Base-by-base conservation (phyloP, 495 filamentous ascomycete genomes). In the Penicillium lagena region DNA sequence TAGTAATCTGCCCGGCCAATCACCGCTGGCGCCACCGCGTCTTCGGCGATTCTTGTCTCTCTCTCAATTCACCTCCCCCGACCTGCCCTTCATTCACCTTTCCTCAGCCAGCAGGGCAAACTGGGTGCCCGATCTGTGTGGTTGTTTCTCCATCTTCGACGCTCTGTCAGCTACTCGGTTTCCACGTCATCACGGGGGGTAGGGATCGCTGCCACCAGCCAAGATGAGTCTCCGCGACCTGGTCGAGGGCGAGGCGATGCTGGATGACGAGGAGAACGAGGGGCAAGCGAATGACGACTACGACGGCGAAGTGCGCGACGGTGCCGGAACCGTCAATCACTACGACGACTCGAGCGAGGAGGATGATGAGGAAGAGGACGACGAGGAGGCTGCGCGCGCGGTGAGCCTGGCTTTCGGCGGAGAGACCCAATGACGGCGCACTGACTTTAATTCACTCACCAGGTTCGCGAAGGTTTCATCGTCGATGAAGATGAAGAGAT, bases 281-380 rank as follows among this genome's bases (percentile, higher is more conserved):
- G 90, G 87, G 40, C 90, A 87, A 31, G 83, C 86, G 42, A 82
- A 90, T 55, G 91, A 93, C 49, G 88, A 89, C 39, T 71, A 62
- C 40, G 83, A 80, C 27, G 86, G 81, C 36, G 82, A 91, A 50
- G 56, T 61, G 12, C 68, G 67, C n/a, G 48, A 68, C 46, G 74
- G 70, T 43, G 52, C 60, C 29, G 61, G 66, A 12, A 52, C 49
- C 29, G 73, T 66, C 31, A 69, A 73, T 14, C 66, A 73, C 48
- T 68, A 72, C 46, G 79, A 90, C 56, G 90, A 96, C 65, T 94
- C 88, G 14, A 94, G 87, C 50, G 91, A 95, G 47, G 93, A 98
- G 57, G 93, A 96, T 37, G 93, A 96, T 10, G 93, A 96, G 28
- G 90, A 95, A 47, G 90, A 98, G 29, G 93, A 97, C 52, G 87